Percentiles rank a stretch among this genome's conserved stretches.
These are phyloP conservation scores for Pistacia vera DNA, from an alignment of 345 rosid species.

Conservation along the genomic window DNA sequence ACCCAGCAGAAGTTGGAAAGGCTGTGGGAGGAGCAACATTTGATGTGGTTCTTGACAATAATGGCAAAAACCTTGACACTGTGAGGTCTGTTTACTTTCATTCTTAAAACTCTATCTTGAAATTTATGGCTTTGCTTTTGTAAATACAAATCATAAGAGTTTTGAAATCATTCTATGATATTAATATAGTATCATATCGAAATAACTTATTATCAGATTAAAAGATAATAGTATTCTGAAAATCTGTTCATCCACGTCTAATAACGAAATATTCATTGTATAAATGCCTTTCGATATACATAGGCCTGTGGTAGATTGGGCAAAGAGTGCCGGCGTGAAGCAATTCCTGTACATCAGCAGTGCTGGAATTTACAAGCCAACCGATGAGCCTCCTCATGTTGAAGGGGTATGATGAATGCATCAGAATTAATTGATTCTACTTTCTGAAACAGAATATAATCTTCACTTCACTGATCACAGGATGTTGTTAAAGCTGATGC, in stretches of 20 bases:
- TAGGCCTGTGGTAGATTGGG: constrained; percentile 93
- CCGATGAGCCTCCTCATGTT: constrained; percentile 91
- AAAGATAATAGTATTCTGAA: no score
- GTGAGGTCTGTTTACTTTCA: constrained; percentile 56
- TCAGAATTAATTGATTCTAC: not conserved
- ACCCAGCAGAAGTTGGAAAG: constrained; percentile 72
- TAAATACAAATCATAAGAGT: no score
- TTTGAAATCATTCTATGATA: no score
- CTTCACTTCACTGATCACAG: constrained; percentile 33
- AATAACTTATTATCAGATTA: no score
- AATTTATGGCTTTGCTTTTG: no score
- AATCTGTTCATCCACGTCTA: no score
- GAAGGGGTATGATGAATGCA: constrained; percentile 66
- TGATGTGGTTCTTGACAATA: constrained; percentile 91
- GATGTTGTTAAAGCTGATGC: constrained; percentile 83
- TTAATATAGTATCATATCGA: no score
- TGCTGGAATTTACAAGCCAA: constrained; percentile 88
- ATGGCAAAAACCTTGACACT: constrained; percentile 85
- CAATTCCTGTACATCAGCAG: constrained; percentile 91
- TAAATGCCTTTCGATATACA: no score
- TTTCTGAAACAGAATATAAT: constrained; percentile 1
- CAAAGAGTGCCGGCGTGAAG: constrained; percentile 77
- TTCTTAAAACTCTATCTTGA: not conserved
- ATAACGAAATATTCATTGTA: no score
- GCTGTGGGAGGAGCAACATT: constrained; percentile 64